Conservation (phyloP, 768 basidiomycete genomes). For the Paxillus involutus region DNA sequence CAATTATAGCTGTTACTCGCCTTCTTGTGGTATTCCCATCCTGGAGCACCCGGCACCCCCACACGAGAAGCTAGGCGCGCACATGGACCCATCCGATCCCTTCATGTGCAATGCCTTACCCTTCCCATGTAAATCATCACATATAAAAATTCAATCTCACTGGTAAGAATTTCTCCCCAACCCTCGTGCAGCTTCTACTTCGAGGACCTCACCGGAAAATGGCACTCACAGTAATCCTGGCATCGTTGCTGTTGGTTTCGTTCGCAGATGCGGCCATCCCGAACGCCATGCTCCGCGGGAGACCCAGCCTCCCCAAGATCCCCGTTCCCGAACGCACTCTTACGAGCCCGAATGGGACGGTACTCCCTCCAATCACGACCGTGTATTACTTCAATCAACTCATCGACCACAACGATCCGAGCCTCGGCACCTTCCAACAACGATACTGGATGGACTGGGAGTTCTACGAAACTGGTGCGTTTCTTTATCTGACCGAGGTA, state of each 20-base stretch:
- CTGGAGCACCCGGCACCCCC: neutral
- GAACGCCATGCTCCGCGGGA: slow-evolving; percentile 20
- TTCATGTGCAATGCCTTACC: slow-evolving; percentile 1
- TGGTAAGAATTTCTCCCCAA: neutral
- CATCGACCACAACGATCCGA: slow-evolving; percentile 51
- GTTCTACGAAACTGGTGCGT: slow-evolving; percentile 53
- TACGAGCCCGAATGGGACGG: slow-evolving; percentile 22
- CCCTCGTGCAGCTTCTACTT: neutral
- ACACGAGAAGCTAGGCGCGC: slow-evolving; percentile 3
- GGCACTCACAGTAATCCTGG: slow-evolving; percentile 7
- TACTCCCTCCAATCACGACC: slow-evolving; percentile 24
- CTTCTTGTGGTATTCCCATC: neutral
- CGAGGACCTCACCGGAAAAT: slow-evolving; percentile 3
- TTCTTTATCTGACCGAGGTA: neutral
- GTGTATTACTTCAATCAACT: slow-evolving; percentile 32
- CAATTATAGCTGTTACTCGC: neutral
- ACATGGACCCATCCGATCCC: slow-evolving; percentile 1
- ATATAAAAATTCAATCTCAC: slow-evolving; percentile 5
- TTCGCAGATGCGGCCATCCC: slow-evolving; percentile 19
- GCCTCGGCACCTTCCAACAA: slow-evolving; percentile 73
- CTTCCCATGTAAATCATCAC: slow-evolving; percentile 5
- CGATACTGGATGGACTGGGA: slow-evolving; percentile 72
- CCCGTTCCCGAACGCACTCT: slow-evolving; percentile 6
- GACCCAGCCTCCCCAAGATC: slow-evolving; percentile 14
- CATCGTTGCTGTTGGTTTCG: slow-evolving; percentile 8